Evolutionary conservation across 2,329 filamentous ascomycete genomes (phyloP).

Genomic region (Fusarium abutilonis): DNA sequence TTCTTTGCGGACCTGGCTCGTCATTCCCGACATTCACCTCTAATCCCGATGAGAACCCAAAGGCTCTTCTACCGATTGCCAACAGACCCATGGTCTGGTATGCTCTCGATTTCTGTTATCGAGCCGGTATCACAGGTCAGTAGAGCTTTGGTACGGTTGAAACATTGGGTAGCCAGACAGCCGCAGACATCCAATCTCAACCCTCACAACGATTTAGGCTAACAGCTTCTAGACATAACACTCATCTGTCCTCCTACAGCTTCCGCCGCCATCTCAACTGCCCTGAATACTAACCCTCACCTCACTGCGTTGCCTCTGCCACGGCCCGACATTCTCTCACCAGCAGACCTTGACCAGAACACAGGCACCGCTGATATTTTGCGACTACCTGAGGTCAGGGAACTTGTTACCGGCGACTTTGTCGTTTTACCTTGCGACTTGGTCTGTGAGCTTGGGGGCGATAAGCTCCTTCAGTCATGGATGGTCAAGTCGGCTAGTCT

Average conservation of each 20-base stretch:
- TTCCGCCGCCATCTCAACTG: slow-evolving; percentile 71
- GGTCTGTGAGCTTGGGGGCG: slow-evolving; percentile 87
- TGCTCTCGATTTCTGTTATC: slow-evolving; percentile 84
- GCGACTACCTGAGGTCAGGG: slow-evolving; percentile 81
- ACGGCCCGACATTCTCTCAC: slow-evolving; percentile 79
- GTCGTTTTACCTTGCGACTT: slow-evolving; percentile 92
- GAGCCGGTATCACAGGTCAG: slow-evolving; percentile 79
- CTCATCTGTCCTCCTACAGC: slow-evolving; percentile 73
- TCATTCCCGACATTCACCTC: slow-evolving; percentile 86
- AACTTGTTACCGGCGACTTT: slow-evolving; percentile 85
- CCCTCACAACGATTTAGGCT: slow-evolving; percentile 24
- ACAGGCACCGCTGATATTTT: slow-evolving; percentile 91
- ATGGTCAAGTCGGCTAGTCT: slow-evolving; percentile 84
- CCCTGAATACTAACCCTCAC: slow-evolving; percentile 80
- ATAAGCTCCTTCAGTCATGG: slow-evolving; percentile 88
- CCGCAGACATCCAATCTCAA: neutral
- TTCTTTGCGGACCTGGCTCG: slow-evolving; percentile 83
- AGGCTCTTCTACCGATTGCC: slow-evolving; percentile 82
- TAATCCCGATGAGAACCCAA: slow-evolving; percentile 81
- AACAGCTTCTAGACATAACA: slow-evolving; percentile 64
- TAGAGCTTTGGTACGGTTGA: slow-evolving; percentile 17
- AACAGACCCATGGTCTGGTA: slow-evolving; percentile 93
- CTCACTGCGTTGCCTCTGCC: slow-evolving; percentile 78
- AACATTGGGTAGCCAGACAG: slow-evolving; percentile 5
- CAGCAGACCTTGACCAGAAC: slow-evolving; percentile 78